A percentile compares a stretch with the other conserved stretches of the same genome.
phyloP scores from a whole-genome alignment of 1,284 basidiomycete genomes.

The Schizopora paradoxa region DNA sequence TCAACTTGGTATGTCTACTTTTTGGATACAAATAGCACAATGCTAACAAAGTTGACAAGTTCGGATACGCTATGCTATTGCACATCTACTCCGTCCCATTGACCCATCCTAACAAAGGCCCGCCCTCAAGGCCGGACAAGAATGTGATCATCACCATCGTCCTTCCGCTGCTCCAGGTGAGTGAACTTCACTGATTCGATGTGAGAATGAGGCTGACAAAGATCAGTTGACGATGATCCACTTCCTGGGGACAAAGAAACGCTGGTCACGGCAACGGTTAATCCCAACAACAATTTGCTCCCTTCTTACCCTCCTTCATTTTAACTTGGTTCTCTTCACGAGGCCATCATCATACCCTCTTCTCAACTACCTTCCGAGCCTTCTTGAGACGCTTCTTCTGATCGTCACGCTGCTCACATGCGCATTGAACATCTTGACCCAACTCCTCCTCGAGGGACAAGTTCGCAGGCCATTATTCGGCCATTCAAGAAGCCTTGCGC shows the following conservation, averaged over 20 bases:
- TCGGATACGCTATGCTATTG: conserved; percentile 68
- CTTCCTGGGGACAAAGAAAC: conserved; percentile 52
- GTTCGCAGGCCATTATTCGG: conserved; percentile 44
- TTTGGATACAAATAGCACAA: conserved; percentile 2
- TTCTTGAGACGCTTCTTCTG: conserved; percentile 60
- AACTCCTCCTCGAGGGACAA: conserved; percentile 52
- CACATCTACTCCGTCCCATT: conserved; percentile 66
- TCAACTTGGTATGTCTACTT: conserved; percentile 51
- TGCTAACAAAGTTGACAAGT: conserved; percentile 33
- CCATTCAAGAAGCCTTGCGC: conserved; percentile 38
- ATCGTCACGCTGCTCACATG: conserved; percentile 50
- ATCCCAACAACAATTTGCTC: conserved; percentile 60
- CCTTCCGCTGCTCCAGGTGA: conserved; percentile 62
- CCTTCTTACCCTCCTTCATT: conserved; percentile 54
- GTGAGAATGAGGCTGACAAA: conserved; percentile 2
- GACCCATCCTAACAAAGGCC: conserved; percentile 43
- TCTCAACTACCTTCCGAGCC: conserved; percentile 65
- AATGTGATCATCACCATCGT: conserved; percentile 63
- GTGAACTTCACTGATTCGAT: conserved; percentile 16
- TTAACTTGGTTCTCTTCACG: conserved; percentile 55
- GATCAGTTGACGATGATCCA: conserved; percentile 59
- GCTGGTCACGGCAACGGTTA: conserved; percentile 56
- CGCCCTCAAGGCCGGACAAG: conserved; percentile 58
- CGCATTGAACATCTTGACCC: conserved; percentile 54
- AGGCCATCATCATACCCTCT: conserved; percentile 51